Evolutionary conservation across 2,329 filamentous ascomycete genomes (phyloP).

Genomic region (Huntiella bhutanensis): DNA sequence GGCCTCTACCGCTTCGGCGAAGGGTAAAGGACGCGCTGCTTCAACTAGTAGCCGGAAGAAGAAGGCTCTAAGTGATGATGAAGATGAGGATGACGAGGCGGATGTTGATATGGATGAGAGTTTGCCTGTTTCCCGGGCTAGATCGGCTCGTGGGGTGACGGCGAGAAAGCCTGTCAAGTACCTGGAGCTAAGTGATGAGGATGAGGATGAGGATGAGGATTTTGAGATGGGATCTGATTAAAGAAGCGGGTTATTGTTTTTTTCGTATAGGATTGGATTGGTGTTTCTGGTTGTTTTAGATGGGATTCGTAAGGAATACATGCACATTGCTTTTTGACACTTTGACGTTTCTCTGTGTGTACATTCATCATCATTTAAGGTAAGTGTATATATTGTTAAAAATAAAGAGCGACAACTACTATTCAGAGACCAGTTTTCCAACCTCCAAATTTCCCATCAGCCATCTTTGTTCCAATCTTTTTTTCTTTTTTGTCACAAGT

Average conservation of each 20-base stretch:
- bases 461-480: not conserved
- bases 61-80: slow-evolving; percentile 13
- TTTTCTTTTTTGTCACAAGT: too few species aligned
- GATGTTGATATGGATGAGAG: slow-evolving; percentile 27
- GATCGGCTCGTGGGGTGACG: slow-evolving; percentile 10
- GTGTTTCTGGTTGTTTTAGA: not conserved
- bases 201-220: slow-evolving; percentile 9
- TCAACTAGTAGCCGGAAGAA: not conserved
- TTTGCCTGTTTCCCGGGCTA: not conserved
- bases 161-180: slow-evolving; percentile 13
- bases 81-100: slow-evolving; percentile 21
- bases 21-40: not conserved
- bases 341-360: not conserved
- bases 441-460: not conserved
- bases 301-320: not conserved
- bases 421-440: too few species aligned
- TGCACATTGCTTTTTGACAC: not conserved
- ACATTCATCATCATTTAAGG: not conserved
- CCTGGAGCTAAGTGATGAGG: slow-evolving; percentile 8
- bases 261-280: not conserved
- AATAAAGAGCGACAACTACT: too few species aligned
- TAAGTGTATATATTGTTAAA: too few species aligned
- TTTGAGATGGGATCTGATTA: slow-evolving; percentile 11
- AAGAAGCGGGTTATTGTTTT: not conserved
- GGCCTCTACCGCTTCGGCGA: not conserved